Evolutionary conservation across 2,329 filamentous ascomycete genomes (phyloP).

Genomic region (Zasmidium cellare): DNA sequence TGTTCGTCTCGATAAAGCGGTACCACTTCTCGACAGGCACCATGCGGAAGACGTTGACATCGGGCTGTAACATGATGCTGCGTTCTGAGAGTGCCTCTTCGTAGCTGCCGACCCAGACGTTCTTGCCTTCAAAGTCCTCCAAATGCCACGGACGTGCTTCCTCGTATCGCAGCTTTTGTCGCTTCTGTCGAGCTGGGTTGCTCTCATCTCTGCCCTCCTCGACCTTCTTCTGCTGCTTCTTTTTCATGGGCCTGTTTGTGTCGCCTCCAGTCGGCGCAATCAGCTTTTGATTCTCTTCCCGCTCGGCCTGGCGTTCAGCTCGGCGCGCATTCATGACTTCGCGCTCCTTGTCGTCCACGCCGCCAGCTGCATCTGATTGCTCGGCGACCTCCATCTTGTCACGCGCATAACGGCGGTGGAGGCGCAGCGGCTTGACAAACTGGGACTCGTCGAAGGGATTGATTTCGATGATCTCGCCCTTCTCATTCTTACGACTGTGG

Average conservation of each 20-base stretch:
- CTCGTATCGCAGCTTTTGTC: slow-evolving; percentile 72
- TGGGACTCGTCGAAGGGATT: slow-evolving; percentile 75
- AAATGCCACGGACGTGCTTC: slow-evolving; percentile 95
- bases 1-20: slow-evolving; percentile 70
- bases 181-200: slow-evolving; percentile 69
- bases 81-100: slow-evolving; percentile 81
- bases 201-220: slow-evolving; percentile 80
- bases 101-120: slow-evolving; percentile 90
- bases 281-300: slow-evolving; percentile 83
- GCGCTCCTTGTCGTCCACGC: slow-evolving; percentile 65
- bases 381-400: slow-evolving; percentile 51
- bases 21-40: slow-evolving; percentile 96
- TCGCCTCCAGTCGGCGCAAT: slow-evolving; percentile 79
- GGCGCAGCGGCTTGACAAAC: slow-evolving; percentile 82
- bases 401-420: slow-evolving; percentile 85
- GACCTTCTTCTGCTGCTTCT: slow-evolving; percentile 75
- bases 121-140: slow-evolving; percentile 93
- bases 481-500: slow-evolving; percentile 52
- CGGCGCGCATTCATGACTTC: slow-evolving; percentile 60
- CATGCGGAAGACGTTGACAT: slow-evolving; percentile 73
- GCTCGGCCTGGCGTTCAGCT: slow-evolving; percentile 80
- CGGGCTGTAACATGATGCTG: slow-evolving; percentile 76
- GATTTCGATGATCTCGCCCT: slow-evolving; percentile 37
- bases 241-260: slow-evolving; percentile 52
- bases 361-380: slow-evolving; percentile 28